phyloP scores from a whole-genome alignment of 2,329 filamentous ascomycete genomes.

The Ophiosphaerella korrae region DNA sequence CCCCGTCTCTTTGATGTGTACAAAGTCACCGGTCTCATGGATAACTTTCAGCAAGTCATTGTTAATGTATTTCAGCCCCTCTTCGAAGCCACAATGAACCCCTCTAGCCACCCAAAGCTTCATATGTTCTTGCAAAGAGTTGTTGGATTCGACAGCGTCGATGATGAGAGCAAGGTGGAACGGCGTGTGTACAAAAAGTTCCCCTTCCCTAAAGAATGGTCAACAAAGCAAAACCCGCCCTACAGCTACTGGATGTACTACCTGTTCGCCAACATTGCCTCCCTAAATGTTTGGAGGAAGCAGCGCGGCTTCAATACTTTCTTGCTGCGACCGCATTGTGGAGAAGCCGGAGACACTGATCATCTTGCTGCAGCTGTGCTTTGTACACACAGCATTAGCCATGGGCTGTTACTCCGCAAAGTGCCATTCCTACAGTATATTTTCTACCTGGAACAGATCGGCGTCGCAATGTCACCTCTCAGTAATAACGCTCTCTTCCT shows the following conservation, averaged over 20 bases:
- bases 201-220: constrained; percentile 86
- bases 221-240: constrained; percentile 90
- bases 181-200: constrained; percentile 95
- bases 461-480: constrained; percentile 98
- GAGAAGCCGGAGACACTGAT: constrained; percentile 95
- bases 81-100: constrained; percentile 91
- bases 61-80: constrained; percentile 91
- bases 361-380: constrained; percentile 90
- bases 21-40: constrained; percentile 84
- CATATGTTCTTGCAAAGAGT: constrained; percentile 94
- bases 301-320: constrained; percentile 96
- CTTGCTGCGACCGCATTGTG: constrained; percentile 88
- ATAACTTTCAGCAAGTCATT: constrained; percentile 87
- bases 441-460: constrained; percentile 97
- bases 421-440: constrained; percentile 94
- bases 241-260: constrained; percentile 99
- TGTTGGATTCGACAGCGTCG: constrained; percentile 95
- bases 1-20: constrained; percentile 95
- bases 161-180: constrained; percentile 97
- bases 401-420: constrained; percentile 89
- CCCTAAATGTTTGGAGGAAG: constrained; percentile 89
- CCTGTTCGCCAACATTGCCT: constrained; percentile 90
- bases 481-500: constrained; percentile 98
- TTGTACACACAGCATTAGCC: constrained; percentile 95
- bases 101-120: constrained; percentile 84